Conservation (phyloP, 2,329 filamentous ascomycete genomes). For the Corynespora cassiicola region DNA sequence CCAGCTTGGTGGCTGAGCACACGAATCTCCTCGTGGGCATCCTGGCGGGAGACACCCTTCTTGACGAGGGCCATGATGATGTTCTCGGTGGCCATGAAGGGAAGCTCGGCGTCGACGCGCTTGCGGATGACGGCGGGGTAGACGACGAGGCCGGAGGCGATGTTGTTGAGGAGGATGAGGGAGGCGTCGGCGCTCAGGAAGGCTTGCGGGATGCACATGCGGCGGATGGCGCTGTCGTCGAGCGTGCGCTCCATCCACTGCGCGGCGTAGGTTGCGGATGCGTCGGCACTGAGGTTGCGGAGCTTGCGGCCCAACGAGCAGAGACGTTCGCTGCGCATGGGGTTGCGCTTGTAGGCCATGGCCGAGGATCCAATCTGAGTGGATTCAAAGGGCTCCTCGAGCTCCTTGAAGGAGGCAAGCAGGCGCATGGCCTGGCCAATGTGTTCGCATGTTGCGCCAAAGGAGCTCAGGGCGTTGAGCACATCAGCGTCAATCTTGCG, state of each 20-base stretch:
- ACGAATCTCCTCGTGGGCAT: slow-evolving; percentile 84
- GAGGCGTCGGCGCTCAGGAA: slow-evolving; percentile 62
- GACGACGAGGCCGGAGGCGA: slow-evolving; percentile 75
- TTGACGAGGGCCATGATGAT: slow-evolving; percentile 71
- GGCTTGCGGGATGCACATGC: slow-evolving; percentile 58
- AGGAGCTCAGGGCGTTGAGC: slow-evolving; percentile 78
- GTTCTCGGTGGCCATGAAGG: slow-evolving; percentile 79
- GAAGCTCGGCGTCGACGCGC: slow-evolving; percentile 74
- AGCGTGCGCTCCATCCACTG: slow-evolving; percentile 83
- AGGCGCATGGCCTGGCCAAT: slow-evolving; percentile 79
- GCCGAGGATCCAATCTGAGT: slow-evolving; percentile 61
- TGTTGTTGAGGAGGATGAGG: slow-evolving; percentile 72
- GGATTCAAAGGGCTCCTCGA: slow-evolving; percentile 84
- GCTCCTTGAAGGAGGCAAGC: slow-evolving; percentile 77
- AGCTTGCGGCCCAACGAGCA: slow-evolving; percentile 65
- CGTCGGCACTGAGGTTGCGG: slow-evolving; percentile 60
- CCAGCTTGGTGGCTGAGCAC: slow-evolving; percentile 81
- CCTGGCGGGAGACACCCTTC: slow-evolving; percentile 75
- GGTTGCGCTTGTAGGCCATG: slow-evolving; percentile 71
- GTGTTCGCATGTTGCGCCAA: slow-evolving; percentile 79
- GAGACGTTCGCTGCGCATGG: slow-evolving; percentile 66
- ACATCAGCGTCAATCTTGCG: slow-evolving; percentile 83
- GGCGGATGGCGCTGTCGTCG: slow-evolving; percentile 75
- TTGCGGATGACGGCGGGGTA: slow-evolving; percentile 76
- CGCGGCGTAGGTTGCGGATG: slow-evolving; percentile 69